Conservation (phyloP, 495 filamentous ascomycete genomes). For the Penicillium lagena region DNA sequence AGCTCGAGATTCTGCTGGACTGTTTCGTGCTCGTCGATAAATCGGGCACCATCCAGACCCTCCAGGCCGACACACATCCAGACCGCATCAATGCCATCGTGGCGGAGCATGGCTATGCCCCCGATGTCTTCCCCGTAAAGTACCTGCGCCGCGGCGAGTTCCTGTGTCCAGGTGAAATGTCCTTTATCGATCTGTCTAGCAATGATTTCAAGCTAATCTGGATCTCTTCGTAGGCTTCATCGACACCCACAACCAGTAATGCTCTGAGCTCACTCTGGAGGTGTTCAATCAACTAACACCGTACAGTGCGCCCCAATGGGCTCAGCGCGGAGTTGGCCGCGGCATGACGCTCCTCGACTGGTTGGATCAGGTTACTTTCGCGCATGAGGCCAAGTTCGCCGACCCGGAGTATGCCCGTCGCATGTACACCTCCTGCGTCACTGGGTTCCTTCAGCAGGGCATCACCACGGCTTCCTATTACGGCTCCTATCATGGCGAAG, state of each 20-base stretch:
- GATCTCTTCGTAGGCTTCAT: slow-evolving; percentile 37
- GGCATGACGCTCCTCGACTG: slow-evolving; percentile 54
- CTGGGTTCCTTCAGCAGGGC: slow-evolving; percentile 54
- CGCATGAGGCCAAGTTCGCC: slow-evolving; percentile 51
- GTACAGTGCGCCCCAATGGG: slow-evolving; percentile 50
- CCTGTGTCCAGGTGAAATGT: slow-evolving; percentile 34
- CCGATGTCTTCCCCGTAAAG: slow-evolving; percentile 27
- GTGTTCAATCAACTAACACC: too few relatives aligned
- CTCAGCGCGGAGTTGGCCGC: slow-evolving; percentile 52
- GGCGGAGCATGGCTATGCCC: slow-evolving; percentile 20
- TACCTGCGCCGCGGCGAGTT: slow-evolving; percentile 44
- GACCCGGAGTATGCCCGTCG: slow-evolving; percentile 46
- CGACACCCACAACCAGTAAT: slow-evolving; percentile 54
- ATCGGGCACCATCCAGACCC: slow-evolving; percentile 34
- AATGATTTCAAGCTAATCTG: too few relatives aligned
- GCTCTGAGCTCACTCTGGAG: too few relatives aligned
- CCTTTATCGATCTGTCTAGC: too few relatives aligned
- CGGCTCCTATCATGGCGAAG: slow-evolving; percentile 50
- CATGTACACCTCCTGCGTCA: slow-evolving; percentile 48
- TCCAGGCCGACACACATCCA: slow-evolving; percentile 14
- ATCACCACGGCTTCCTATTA: slow-evolving; percentile 64
- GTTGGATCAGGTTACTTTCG: slow-evolving; percentile 55
- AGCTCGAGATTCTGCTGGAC: slow-evolving; percentile 43
- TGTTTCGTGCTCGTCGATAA: slow-evolving; percentile 36
- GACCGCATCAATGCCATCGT: slow-evolving; percentile 15